Percentiles rank a stretch among this genome's conserved stretches.
Evolutionary conservation across 805 yeast species (phyloP).

Genomic region (Phaffomyces thermotolerans): DNA sequence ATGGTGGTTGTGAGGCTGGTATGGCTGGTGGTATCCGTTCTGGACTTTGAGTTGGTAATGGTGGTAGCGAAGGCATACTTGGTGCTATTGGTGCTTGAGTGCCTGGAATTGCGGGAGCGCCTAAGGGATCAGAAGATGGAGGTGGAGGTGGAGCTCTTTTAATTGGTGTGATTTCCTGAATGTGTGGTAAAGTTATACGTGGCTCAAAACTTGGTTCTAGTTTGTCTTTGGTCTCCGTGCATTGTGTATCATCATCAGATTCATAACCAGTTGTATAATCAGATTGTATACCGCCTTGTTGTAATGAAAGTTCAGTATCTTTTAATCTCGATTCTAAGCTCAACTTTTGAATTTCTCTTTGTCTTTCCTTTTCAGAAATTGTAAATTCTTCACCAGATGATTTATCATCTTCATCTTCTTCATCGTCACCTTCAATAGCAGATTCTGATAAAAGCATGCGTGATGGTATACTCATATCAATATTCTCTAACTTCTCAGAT

Average conservation of each 20-base stretch:
- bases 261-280: constrained; percentile 55
- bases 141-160: neutral
- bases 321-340: neutral
- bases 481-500: constrained; percentile 12
- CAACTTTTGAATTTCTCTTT: constrained; percentile 12
- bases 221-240: neutral
- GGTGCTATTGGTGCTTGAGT: constrained; percentile 6
- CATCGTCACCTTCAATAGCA: constrained; percentile 26
- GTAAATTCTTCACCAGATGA: constrained; percentile 19
- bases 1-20: constrained; percentile 10
- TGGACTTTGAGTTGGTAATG: neutral
- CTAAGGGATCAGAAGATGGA: no score
- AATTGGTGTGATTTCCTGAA: no score
- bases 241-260: constrained; percentile 52
- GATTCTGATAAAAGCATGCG: constrained; percentile 16
- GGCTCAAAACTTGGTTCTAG: neutral
- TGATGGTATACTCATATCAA: constrained; percentile 9
- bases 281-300: constrained; percentile 16
- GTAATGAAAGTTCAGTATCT: neutral
- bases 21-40: constrained; percentile 4
- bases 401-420: constrained; percentile 18
- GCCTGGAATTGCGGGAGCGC: constrained; percentile 19
- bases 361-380: constrained; percentile 15
- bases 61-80: constrained; percentile 15
- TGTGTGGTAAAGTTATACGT: no score